Evolutionary conservation across 768 basidiomycete genomes (phyloP), one percentile per base, ranked within the genome.

Genomic region (Russula earlei): DNA sequence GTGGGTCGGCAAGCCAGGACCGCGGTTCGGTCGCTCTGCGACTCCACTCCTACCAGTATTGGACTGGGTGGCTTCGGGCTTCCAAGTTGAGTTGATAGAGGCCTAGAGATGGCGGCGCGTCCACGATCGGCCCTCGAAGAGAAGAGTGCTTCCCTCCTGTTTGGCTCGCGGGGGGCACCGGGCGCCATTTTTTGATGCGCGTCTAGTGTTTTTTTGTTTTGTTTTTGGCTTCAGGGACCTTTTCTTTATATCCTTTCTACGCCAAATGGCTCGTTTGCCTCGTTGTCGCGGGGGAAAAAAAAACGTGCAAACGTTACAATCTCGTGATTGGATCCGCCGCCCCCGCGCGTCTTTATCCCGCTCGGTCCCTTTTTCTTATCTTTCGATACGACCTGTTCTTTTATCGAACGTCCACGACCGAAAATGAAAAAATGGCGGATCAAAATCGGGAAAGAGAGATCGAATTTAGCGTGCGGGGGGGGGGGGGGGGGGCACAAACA

Each of bases 241-340:
- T 11, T 2, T 8, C 4, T 25, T 17, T 22, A 6, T 14, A n/a
- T n/a, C n/a, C n/a, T 12, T 24, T 19, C 29, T 12, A 0, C 29
- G 24, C 31, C n/a, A n/a, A n/a, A n/a, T n/a, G n/a, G n/a, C n/a
- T n/a, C n/a, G n/a, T 31, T 10, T 31, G 54, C 54, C 54, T 55
- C 54, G 54, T 55, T 55, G 46, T 25, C 45, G n/a, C n/a, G n/a
- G n/a, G n/a, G n/a, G n/a, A n/a, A 4, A n/a, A 7, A 10, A 31
- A n/a, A 34, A 24, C 22, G 51, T 14, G 29, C 42, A 6, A 42
- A 42, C 27, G 19, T 22, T 33, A 27, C 31, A 7, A 31, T 27
- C 54, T 47, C 54, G 46, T 55, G 54, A 55, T 40, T 31, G 46
- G 54, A 55, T 55, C 46, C 42, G 22, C 31, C 33, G 17, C 40